Conservation (phyloP, 2,329 filamentous ascomycete genomes). For the Pseudogymnoascus sp. region DNA sequence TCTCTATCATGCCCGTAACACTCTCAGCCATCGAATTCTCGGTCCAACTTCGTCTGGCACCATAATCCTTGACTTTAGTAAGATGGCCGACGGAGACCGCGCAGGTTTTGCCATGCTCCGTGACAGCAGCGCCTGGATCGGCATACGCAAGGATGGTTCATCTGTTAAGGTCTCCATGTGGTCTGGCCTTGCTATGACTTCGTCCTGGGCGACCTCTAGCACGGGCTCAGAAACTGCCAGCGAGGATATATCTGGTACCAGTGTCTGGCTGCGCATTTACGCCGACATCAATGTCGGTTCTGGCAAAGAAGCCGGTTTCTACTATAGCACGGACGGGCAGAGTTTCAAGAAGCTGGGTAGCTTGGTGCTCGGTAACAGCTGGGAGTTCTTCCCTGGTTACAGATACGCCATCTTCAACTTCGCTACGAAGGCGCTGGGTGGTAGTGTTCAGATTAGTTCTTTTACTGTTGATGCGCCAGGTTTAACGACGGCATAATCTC, state of each 20-base stretch:
- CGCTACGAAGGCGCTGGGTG: slow-evolving; percentile 37
- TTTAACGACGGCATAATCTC: background rate
- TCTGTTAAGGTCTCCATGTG: slow-evolving; percentile 23
- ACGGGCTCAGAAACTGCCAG: slow-evolving; percentile 26
- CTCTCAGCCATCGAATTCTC: slow-evolving; percentile 39
- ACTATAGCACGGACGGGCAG: slow-evolving; percentile 37
- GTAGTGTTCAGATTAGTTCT: slow-evolving; percentile 25
- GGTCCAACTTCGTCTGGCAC: slow-evolving; percentile 41
- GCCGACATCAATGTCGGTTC: slow-evolving; percentile 30
- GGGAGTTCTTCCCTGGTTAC: slow-evolving; percentile 42
- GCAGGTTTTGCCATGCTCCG: slow-evolving; percentile 46
- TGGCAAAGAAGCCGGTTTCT: slow-evolving; percentile 29
- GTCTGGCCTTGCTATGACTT: slow-evolving; percentile 28
- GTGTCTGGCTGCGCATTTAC: slow-evolving; percentile 33
- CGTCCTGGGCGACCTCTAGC: slow-evolving; percentile 27
- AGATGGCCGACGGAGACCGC: slow-evolving; percentile 44
- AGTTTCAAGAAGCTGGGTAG: slow-evolving; percentile 31
- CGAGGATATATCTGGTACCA: slow-evolving; percentile 13
- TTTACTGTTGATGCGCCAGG: slow-evolving; percentile 14
- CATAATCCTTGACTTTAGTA: slow-evolving; percentile 39
- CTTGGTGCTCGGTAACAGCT: slow-evolving; percentile 34
- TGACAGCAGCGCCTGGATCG: slow-evolving; percentile 45
- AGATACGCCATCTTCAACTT: slow-evolving; percentile 43
- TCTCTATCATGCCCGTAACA: slow-evolving; percentile 40
- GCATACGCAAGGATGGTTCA: slow-evolving; percentile 34